phyloP scores from a whole-genome alignment of 1,284 basidiomycete genomes.

The Ustilago vetiveriae region DNA sequence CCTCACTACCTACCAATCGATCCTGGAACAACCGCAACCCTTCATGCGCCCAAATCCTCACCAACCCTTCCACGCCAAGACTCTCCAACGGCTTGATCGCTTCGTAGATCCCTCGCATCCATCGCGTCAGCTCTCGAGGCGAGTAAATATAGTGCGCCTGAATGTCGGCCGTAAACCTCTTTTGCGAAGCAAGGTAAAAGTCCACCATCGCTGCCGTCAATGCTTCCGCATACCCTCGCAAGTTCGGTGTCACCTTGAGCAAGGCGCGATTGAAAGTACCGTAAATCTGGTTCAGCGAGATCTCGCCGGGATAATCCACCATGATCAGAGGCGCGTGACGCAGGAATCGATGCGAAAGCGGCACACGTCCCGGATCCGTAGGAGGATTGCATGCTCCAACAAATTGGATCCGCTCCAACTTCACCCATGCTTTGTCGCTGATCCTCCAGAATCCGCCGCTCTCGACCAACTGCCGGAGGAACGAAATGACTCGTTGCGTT shows the following conservation, averaged over 20 bases:
- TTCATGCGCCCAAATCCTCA: conserved; percentile 98
- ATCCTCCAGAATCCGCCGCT: conserved; percentile 94
- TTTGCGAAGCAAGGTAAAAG: conserved; percentile 93
- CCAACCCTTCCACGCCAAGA: conserved; percentile 89
- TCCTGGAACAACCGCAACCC: conserved; percentile 97
- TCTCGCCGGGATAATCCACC: conserved; percentile 98
- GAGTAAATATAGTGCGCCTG: conserved; percentile 99
- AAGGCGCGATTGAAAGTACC: conserved; percentile 97
- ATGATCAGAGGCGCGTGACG: conserved; percentile 98
- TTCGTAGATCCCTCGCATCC: conserved; percentile 97
- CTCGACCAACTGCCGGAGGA: conserved; percentile 96
- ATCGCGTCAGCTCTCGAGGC: conserved; percentile 97
- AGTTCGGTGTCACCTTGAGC: conserved; percentile 92
- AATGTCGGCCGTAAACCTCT: conserved; percentile 90
- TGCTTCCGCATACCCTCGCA: conserved; percentile 91
- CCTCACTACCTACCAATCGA: conserved; percentile 76
- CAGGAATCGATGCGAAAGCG: conserved; percentile 93
- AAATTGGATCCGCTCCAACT: conserved; percentile 96
- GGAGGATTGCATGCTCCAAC: conserved; percentile 99
- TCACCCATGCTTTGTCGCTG: conserved; percentile 95
- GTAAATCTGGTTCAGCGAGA: conserved; percentile 98
- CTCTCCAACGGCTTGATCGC: conserved; percentile 91
- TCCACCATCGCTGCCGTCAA: conserved; percentile 97
- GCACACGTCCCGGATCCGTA: conserved; percentile 99
- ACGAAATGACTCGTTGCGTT: conserved; percentile 97